Percentiles rank a stretch among this genome's conserved stretches.
phyloP scores from a whole-genome alignment of 768 basidiomycete genomes.

The Roridomyces roridus region DNA sequence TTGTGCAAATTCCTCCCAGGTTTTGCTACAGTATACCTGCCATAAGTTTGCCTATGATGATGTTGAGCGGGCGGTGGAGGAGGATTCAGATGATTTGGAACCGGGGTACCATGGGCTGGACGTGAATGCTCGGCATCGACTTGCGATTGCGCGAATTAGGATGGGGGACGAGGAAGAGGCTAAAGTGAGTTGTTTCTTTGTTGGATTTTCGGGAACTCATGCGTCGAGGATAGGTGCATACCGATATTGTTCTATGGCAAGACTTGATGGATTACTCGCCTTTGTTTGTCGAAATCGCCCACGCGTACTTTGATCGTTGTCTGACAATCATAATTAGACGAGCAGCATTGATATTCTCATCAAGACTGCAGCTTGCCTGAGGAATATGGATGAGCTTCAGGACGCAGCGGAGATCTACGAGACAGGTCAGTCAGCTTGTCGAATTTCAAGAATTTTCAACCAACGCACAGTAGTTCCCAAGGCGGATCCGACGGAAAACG shows the following conservation, averaged over 20 bases:
- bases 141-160: conserved; percentile 84
- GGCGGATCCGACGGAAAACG: conserved; percentile 76
- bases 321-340: conserved; percentile 54
- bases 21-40: too few relatives aligned
- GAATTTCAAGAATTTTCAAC: too few relatives aligned
- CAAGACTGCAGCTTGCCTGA: conserved; percentile 83
- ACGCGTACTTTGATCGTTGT: conserved; percentile 74
- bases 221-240: conserved; percentile 90
- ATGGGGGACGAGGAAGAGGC: conserved; percentile 84
- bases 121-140: conserved; percentile 79
- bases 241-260: conserved; percentile 69
- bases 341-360: conserved; percentile 73
- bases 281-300: conserved; percentile 84
- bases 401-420: conserved; percentile 87
- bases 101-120: conserved; percentile 71
- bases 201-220: too few relatives aligned
- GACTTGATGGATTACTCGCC: conserved; percentile 80
- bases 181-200: conserved; percentile 62
- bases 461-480: conserved; percentile 61
- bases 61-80: conserved; percentile 29
- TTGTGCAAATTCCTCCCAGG: too few relatives aligned
- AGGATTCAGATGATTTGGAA: conserved; percentile 52
- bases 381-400: conserved; percentile 73
- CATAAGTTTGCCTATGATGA: conserved; percentile 71
- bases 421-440: conserved; percentile 75